phyloP scores from a whole-genome alignment of 129 eudicot species.

The Artemisia argyi region DNA sequence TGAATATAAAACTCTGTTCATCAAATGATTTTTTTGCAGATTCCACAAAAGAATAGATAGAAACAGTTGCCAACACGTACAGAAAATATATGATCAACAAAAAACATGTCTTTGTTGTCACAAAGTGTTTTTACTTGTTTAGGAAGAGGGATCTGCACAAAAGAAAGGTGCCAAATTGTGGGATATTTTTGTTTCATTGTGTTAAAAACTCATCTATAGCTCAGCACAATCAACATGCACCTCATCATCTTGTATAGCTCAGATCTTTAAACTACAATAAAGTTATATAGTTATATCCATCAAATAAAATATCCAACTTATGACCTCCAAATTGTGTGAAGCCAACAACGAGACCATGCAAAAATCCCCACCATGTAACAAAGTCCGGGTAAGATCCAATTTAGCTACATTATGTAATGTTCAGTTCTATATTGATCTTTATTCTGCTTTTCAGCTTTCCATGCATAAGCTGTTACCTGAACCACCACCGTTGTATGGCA shows the following conservation, averaged over 20 bases:
- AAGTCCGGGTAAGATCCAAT: neutral
- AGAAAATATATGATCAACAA: too few relatives aligned
- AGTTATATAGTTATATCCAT: neutral
- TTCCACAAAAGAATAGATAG: too few relatives aligned
- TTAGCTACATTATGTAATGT: constrained; percentile 30
- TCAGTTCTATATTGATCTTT: constrained; percentile 22
- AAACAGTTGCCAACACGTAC: too few relatives aligned
- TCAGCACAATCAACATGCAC: too few relatives aligned
- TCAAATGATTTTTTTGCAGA: too few relatives aligned
- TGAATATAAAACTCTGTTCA: too few relatives aligned
- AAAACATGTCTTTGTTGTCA: too few relatives aligned
- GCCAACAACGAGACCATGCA: constrained; percentile 6
- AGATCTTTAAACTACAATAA: constrained; percentile 4
- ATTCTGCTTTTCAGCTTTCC: constrained; percentile 19
- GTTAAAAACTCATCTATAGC: too few relatives aligned
- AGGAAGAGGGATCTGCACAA: too few relatives aligned
- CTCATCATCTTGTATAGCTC: constrained; percentile 9
- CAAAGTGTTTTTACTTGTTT: too few relatives aligned
- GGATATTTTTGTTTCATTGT: too few relatives aligned
- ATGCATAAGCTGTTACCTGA: constrained; percentile 42
- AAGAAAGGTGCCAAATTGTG: too few relatives aligned
- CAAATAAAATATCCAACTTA: constrained; percentile 15
- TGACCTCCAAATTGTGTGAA: neutral
- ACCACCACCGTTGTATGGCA: constrained; percentile 78
- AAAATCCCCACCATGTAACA: constrained; percentile 7